These are phyloP conservation scores for Ophiostoma sp. DNA, from an alignment of 2,329 filamentous ascomycete species.

Conservation along the genomic window DNA sequence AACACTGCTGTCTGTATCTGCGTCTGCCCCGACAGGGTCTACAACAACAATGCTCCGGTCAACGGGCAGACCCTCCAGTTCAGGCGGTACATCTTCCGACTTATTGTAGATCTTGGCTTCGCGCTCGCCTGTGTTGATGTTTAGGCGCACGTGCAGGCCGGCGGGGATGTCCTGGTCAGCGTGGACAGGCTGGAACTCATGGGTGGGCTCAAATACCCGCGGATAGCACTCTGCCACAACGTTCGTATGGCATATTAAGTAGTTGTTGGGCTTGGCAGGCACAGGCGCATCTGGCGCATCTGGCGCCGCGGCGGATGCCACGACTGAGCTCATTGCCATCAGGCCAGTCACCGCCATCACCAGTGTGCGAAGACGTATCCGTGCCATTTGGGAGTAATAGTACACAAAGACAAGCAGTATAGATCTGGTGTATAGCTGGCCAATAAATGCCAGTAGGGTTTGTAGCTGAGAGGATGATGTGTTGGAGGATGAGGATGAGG, in stretches of 20 bases:
- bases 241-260: conserved; percentile 60
- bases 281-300: background rate
- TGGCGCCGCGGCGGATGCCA: background rate
- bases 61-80: conserved; percentile 46
- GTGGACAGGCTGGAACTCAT: conserved; percentile 58
- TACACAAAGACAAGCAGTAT: too few species aligned
- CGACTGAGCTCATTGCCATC: background rate
- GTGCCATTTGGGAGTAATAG: background rate
- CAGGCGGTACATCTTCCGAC: conserved; percentile 42
- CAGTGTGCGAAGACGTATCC: conserved; percentile 5
- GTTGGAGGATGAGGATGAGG: background rate
- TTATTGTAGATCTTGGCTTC: conserved; percentile 63
- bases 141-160: conserved; percentile 61
- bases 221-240: conserved; percentile 61
- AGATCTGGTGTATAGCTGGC: too few species aligned
- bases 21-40: conserved; percentile 38
- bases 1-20: conserved; percentile 24
- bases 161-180: conserved; percentile 60
- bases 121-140: conserved; percentile 57
- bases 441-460: too few species aligned
- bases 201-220: conserved; percentile 56
- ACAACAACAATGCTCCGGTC: conserved; percentile 51
- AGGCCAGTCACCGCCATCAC: background rate
- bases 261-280: conserved; percentile 28
- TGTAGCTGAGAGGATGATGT: background rate